A percentile compares a stretch with the other conserved stretches of the same genome.
phyloP scores from a whole-genome alignment of 352 stramenopile genomes.

The Globisporangium yorkense region DNA sequence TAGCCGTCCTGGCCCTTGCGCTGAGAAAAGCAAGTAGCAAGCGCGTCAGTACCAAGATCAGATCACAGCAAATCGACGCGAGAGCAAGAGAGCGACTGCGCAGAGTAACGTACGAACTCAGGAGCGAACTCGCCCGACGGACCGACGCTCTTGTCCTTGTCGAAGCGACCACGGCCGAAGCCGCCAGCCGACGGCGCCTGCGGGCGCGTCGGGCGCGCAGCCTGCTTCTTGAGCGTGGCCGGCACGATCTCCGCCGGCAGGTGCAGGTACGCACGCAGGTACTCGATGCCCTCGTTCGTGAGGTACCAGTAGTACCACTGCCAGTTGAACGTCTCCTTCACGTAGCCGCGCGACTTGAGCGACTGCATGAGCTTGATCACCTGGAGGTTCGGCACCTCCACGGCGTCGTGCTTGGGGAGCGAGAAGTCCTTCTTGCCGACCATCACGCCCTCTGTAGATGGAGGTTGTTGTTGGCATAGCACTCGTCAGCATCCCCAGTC shows the following conservation, averaged over 20 bases:
- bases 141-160: slow-evolving; percentile 88
- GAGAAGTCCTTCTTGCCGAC: slow-evolving; percentile 89
- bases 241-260: slow-evolving; percentile 98
- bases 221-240: slow-evolving; percentile 97
- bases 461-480: background rate
- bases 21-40: background rate
- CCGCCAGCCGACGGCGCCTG: slow-evolving; percentile 65
- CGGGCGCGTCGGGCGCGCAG: slow-evolving; percentile 72
- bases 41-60: slow-evolving; percentile 6
- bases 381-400: slow-evolving; percentile 98
- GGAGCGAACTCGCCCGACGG: slow-evolving; percentile 87
- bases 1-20: slow-evolving; percentile 76
- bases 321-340: slow-evolving; percentile 99
- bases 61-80: background rate
- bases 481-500: background rate
- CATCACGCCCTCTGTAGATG: slow-evolving; percentile 76
- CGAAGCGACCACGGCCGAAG: slow-evolving; percentile 81
- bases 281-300: slow-evolving; percentile 98
- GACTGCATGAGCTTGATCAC: slow-evolving; percentile 98
- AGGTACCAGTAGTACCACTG: slow-evolving; percentile 99
- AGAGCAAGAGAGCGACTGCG: background rate
- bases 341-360: slow-evolving; percentile 95
- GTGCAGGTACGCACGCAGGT: slow-evolving; percentile 97
- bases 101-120: slow-evolving; percentile 65
- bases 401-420: slow-evolving; percentile 92